Evolutionary conservation across 371 early-diverging fungal genomes (phyloP).

Genomic region (Choanephora cucurbitarum): DNA sequence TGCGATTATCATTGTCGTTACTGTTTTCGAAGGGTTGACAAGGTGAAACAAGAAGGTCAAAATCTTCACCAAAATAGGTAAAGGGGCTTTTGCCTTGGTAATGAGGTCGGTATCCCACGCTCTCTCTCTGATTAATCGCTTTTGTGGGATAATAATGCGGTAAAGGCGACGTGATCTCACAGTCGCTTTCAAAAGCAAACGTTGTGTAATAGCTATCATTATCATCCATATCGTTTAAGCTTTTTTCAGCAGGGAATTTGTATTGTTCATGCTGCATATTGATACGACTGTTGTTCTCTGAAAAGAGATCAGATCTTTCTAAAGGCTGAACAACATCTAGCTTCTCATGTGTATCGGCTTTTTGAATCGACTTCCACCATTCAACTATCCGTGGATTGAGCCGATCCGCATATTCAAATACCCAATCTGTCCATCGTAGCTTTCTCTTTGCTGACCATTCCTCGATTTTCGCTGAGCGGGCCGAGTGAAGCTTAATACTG

Average conservation of each 20-base stretch:
- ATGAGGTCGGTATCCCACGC: conserved; percentile 16
- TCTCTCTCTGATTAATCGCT: background rate
- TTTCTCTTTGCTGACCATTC: conserved; percentile 14
- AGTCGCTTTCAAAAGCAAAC: background rate
- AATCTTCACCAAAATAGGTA: conserved; percentile 12
- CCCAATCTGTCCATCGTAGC: conserved; percentile 19
- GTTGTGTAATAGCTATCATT: too few species aligned
- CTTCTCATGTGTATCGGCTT: background rate
- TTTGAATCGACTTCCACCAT: conserved; percentile 17
- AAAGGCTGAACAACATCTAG: background rate
- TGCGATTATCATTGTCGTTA: background rate
- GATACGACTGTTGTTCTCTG: background rate
- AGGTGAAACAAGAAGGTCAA: conserved; percentile 2
- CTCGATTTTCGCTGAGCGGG: conserved; percentile 16
- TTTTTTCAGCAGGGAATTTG: conserved; percentile 5
- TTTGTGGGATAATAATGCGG: background rate
- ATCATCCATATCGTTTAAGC: background rate
- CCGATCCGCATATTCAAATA: background rate
- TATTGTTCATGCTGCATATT: conserved; percentile 14
- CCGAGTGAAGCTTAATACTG: conserved; percentile 5
- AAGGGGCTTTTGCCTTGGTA: conserved; percentile 17
- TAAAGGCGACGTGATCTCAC: background rate
- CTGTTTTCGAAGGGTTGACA: background rate
- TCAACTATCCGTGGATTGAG: conserved; percentile 2
- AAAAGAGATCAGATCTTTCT: background rate